Evolutionary conservation across 441 rosid genomes (phyloP).

Genomic region (Adansonia gregorii): DNA sequence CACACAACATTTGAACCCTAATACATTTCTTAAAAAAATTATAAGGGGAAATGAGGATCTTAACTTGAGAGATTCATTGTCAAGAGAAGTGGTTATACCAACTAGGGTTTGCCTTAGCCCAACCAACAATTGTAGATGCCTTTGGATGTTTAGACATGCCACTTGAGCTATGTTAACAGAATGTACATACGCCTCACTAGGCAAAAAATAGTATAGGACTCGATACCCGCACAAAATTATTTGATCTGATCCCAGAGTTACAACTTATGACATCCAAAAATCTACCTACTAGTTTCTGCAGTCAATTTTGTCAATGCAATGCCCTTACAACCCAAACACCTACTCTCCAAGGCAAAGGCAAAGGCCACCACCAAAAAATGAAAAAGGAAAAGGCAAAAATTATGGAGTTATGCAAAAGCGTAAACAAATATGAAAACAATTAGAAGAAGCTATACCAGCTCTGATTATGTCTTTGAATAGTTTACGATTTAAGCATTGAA

Average conservation of each 20-base stretch:
- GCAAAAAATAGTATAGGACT: not conserved
- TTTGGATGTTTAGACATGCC: not conserved
- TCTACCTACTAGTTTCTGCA: conserved; percentile 8
- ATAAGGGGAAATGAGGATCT: not conserved
- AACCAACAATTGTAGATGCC: not conserved
- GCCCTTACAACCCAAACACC: not conserved
- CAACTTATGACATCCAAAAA: not conserved
- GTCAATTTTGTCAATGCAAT: not conserved
- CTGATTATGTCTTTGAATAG: conserved; percentile 7
- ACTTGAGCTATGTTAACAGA: not conserved
- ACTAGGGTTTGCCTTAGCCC: not conserved
- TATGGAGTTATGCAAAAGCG: not conserved
- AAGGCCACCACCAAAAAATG: not conserved
- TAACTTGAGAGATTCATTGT: conserved; percentile 8
- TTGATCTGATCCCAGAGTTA: not conserved
- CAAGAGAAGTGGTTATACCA: not conserved
- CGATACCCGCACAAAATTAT: not conserved
- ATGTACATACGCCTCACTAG: not conserved
- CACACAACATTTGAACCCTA: not conserved
- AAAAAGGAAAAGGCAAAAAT: not conserved
- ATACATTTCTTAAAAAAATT: not conserved
- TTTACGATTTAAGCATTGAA: not conserved
- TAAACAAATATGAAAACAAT: not conserved
- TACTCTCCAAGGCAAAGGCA: not conserved
- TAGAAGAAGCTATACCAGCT: not conserved